Evolutionary conservation across 352 stramenopile genomes (phyloP).

Genomic region (Peronospora destructor): DNA sequence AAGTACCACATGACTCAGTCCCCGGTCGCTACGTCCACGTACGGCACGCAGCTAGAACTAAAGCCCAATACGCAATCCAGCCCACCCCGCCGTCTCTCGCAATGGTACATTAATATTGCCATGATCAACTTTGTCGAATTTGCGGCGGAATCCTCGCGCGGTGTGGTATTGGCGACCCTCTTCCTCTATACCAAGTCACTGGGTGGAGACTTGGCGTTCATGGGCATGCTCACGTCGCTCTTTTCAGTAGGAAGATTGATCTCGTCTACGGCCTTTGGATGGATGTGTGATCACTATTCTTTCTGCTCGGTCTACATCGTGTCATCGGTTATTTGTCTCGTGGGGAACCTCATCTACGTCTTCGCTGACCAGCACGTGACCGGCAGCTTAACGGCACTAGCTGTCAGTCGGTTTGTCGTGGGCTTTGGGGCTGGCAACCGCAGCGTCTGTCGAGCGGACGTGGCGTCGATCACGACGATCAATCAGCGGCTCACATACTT

Average conservation of each 20-base stretch:
- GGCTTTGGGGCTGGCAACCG: constrained; percentile 68
- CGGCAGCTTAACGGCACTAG: constrained; percentile 43
- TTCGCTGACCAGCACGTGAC: constrained; percentile 52
- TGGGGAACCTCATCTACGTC: constrained; percentile 64
- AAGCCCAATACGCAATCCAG: constrained; percentile 3
- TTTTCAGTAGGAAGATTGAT: constrained; percentile 68
- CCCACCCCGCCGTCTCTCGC: constrained; percentile 26
- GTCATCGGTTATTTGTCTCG: constrained; percentile 51
- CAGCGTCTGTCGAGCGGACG: constrained; percentile 60
- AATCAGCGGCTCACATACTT: constrained; percentile 65
- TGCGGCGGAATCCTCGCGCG: constrained; percentile 59
- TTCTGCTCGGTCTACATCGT: constrained; percentile 71
- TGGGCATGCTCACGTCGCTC: constrained; percentile 65
- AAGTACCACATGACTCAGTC: constrained; percentile 1
- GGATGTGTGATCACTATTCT: constrained; percentile 72
- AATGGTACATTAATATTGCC: constrained; percentile 64
- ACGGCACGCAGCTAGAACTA: constrained; percentile 18
- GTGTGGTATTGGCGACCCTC: constrained; percentile 66
- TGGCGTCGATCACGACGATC: constrained; percentile 56
- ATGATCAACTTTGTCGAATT: constrained; percentile 82
- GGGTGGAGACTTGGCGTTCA: constrained; percentile 57
- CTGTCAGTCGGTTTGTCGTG: constrained; percentile 56
- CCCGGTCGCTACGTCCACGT: constrained; percentile 2
- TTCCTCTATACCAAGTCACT: constrained; percentile 77
- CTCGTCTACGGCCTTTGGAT: constrained; percentile 67